Conservation (phyloP, 1,139 yeast genomes). For the Saccharomyces hybrid region DNA sequence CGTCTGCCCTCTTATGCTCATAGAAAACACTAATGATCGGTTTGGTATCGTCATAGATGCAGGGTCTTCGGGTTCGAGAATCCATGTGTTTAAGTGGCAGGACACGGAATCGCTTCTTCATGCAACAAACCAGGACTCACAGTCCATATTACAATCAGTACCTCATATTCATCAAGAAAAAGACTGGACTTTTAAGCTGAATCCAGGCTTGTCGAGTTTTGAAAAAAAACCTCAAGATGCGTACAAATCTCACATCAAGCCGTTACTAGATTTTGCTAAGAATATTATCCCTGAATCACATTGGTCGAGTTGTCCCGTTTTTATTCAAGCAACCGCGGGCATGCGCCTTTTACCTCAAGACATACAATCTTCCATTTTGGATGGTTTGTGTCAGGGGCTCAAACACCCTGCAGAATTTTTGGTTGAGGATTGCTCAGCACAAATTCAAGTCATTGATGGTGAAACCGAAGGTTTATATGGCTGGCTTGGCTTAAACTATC, state of each 20-base stretch:
- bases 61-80: constrained; percentile 75
- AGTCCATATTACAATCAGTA: constrained; percentile 41
- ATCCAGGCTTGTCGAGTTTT: constrained; percentile 65
- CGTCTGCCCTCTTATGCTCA: neutral
- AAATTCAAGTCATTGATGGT: constrained; percentile 70
- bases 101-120: constrained; percentile 35
- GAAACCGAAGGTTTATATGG: constrained; percentile 77
- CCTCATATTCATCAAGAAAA: constrained; percentile 55
- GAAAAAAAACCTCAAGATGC: constrained; percentile 43
- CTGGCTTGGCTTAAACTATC: constrained; percentile 68
- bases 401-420: constrained; percentile 44
- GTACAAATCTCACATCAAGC: constrained; percentile 54
- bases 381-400: constrained; percentile 46
- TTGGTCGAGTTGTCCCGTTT: constrained; percentile 56
- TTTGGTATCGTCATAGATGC: constrained; percentile 77
- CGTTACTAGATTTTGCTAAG: constrained; percentile 51
- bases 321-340: constrained; percentile 75
- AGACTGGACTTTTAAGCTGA: constrained; percentile 53
- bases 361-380: constrained; percentile 41
- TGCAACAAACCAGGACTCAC: constrained; percentile 23
- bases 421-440: constrained; percentile 49
- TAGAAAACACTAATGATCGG: constrained; percentile 12
- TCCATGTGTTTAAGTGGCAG: constrained; percentile 63
- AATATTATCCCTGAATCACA: constrained; percentile 48
- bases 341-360: constrained; percentile 56